Conservation (phyloP, 768 basidiomycete genomes). For the Daedalea quercina region DNA sequence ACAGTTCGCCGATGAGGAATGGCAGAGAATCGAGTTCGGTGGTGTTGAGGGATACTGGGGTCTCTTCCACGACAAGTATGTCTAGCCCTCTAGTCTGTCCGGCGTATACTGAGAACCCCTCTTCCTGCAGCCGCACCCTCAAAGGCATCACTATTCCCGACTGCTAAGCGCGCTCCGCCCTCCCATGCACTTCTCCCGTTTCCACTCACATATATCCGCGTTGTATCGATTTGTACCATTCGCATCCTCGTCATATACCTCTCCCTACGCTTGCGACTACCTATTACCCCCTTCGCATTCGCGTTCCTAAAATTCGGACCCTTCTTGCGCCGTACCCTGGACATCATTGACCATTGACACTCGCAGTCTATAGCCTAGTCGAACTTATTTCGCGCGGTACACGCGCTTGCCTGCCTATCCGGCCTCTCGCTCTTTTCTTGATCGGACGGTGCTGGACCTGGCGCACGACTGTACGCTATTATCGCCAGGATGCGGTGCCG, state of each 20-base stretch:
- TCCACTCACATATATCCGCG: neutral
- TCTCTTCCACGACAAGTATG: slow-evolving; percentile 51
- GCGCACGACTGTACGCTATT: neutral
- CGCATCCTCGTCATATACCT: neutral
- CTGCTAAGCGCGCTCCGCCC: slow-evolving; percentile 28
- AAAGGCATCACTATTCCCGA: slow-evolving; percentile 65
- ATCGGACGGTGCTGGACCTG: neutral
- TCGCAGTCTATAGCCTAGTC: no score
- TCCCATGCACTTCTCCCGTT: neutral
- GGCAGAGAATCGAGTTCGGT: slow-evolving; percentile 55
- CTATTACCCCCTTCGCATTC: neutral
- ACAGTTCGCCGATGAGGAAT: slow-evolving; percentile 4
- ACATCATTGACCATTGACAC: no score
- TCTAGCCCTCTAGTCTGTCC: neutral
- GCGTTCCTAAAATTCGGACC: neutral
- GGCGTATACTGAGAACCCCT: slow-evolving; percentile 21
- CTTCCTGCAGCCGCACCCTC: slow-evolving; percentile 50
- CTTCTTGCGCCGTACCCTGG: no score
- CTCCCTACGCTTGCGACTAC: no score
- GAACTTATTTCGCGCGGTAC: no score
- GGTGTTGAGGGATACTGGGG: slow-evolving; percentile 65
- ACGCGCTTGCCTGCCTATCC: no score
- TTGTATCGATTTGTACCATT: neutral
- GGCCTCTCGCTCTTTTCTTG: no score
- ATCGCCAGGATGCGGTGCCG: neutral